A percentile compares a stretch with the other conserved stretches of the same genome.
Conservation (phyloP, 176 grass and related monocot species). For the Ananas comosus region DNA sequence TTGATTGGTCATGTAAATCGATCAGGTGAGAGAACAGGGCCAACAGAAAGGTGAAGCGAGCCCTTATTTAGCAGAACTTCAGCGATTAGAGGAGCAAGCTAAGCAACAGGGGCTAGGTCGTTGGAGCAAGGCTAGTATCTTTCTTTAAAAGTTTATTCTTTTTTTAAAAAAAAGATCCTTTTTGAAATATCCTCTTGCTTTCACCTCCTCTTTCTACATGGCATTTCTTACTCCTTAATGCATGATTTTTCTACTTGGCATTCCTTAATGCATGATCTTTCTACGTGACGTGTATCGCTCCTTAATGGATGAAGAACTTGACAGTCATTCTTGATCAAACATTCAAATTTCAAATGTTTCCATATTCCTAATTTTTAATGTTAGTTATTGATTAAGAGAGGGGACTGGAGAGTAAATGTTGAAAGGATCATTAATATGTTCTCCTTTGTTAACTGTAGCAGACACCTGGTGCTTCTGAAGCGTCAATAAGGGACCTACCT, state of each 20-base stretch:
- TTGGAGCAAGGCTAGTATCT: conserved; percentile 69
- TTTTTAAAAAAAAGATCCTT: too few relatives aligned
- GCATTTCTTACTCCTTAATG: background rate
- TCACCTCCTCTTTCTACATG: conserved; percentile 5
- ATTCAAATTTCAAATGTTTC: too few relatives aligned
- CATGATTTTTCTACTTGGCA: too few relatives aligned
- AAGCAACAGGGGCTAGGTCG: conserved; percentile 88
- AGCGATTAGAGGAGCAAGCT: conserved; percentile 69
- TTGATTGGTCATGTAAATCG: background rate
- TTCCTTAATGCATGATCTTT: too few relatives aligned
- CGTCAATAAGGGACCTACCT: conserved; percentile 80
- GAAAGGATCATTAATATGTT: background rate
- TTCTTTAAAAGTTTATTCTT: background rate
- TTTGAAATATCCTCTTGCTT: background rate
- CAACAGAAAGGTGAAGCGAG: conserved; percentile 63
- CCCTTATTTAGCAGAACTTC: conserved; percentile 52
- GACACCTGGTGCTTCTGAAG: conserved; percentile 69
- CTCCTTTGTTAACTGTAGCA: conserved; percentile 29
- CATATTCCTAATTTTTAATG: too few relatives aligned
- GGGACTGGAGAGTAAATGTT: too few relatives aligned
- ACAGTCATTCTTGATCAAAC: too few relatives aligned
- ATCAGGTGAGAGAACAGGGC: conserved; percentile 69
- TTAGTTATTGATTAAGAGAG: too few relatives aligned
- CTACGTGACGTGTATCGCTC: too few relatives aligned
- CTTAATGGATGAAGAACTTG: too few relatives aligned